Conservation (phyloP, 2,329 filamentous ascomycete genomes). For the Elsinoe fawcettii region DNA sequence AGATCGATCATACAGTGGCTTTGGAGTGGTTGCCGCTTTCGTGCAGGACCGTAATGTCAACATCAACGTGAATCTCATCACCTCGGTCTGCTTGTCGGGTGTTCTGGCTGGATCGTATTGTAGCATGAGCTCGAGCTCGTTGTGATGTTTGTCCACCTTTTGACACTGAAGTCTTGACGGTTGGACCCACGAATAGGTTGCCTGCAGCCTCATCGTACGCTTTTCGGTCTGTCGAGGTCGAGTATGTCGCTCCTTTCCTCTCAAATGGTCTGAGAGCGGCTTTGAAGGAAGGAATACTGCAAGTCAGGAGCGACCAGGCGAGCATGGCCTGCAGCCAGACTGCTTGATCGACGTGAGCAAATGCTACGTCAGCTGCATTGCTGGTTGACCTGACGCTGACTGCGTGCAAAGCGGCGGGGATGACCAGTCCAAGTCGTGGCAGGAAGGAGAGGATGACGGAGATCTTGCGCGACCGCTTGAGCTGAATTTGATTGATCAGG, state of each 20-base stretch:
- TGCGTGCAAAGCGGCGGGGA: not conserved
- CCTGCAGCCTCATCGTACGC: constrained; percentile 3
- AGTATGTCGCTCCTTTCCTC: not conserved
- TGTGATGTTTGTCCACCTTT: not conserved
- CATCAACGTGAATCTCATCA: not conserved
- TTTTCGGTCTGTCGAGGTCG: not conserved
- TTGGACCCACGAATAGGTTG: not conserved
- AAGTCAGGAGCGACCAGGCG: constrained; percentile 14
- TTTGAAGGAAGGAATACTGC: constrained; percentile 15
- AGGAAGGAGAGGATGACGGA: not conserved
- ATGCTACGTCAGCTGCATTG: not conserved
- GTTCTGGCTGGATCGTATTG: not conserved
- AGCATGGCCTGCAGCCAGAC: constrained; percentile 17
- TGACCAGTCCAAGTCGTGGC: not conserved
- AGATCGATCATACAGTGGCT: not conserved
- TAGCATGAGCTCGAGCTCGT: not conserved
- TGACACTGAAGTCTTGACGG: not conserved
- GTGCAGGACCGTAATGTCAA: not conserved
- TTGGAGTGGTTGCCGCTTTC: not conserved
- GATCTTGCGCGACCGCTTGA: not conserved
- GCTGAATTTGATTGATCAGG: not conserved
- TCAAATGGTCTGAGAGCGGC: constrained; percentile 16
- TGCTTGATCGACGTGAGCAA: not conserved
- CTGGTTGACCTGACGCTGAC: not conserved
- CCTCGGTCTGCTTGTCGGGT: not conserved